phyloP scores from a whole-genome alignment of 1,284 basidiomycete species.

The Trichosporon sp. region DNA sequence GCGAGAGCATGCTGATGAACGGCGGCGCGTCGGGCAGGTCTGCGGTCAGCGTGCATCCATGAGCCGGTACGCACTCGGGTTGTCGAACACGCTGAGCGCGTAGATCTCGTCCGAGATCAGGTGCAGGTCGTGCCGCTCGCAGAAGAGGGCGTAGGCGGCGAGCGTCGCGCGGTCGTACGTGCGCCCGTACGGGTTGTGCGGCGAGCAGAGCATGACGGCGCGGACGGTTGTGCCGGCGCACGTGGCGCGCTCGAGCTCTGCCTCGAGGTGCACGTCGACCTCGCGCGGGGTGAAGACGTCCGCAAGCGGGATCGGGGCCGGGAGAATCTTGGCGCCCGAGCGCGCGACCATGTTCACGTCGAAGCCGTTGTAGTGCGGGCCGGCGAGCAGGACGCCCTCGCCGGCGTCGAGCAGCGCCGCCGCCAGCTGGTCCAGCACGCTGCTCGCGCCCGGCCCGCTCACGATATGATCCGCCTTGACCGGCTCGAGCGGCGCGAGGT shows the following conservation, averaged over 20 bases:
- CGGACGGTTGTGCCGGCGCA: slow-evolving; percentile 31
- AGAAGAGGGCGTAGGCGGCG: slow-evolving; percentile 48
- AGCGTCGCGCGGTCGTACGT: slow-evolving; percentile 47
- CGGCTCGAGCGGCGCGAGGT: slow-evolving; percentile 23
- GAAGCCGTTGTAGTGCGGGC: slow-evolving; percentile 43
- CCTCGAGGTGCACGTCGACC: slow-evolving; percentile 17
- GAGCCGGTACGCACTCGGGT: slow-evolving; percentile 25
- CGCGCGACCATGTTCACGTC: slow-evolving; percentile 23
- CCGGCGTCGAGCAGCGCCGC: slow-evolving; percentile 33
- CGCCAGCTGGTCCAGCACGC: slow-evolving; percentile 38
- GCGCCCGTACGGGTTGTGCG: slow-evolving; percentile 50
- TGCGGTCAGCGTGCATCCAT: slow-evolving; percentile 9
- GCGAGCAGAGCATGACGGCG: slow-evolving; percentile 47
- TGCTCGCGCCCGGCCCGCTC: slow-evolving; percentile 30
- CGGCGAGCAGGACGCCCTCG: slow-evolving; percentile 37
- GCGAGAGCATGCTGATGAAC: slow-evolving; percentile 48
- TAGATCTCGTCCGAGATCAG: slow-evolving; percentile 52
- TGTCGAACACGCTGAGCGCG: slow-evolving; percentile 47
- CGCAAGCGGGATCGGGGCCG: slow-evolving; percentile 12
- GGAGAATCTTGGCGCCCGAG: slow-evolving; percentile 1
- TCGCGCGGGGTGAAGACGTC: slow-evolving; percentile 3
- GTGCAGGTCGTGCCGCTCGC: slow-evolving; percentile 50
- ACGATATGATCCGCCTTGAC: slow-evolving; percentile 32
- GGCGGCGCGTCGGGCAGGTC: slow-evolving; percentile 32
- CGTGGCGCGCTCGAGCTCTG: slow-evolving; percentile 23